Evolutionary conservation across 805 yeast genomes (phyloP).

Genomic region (Yarrowia bubula): DNA sequence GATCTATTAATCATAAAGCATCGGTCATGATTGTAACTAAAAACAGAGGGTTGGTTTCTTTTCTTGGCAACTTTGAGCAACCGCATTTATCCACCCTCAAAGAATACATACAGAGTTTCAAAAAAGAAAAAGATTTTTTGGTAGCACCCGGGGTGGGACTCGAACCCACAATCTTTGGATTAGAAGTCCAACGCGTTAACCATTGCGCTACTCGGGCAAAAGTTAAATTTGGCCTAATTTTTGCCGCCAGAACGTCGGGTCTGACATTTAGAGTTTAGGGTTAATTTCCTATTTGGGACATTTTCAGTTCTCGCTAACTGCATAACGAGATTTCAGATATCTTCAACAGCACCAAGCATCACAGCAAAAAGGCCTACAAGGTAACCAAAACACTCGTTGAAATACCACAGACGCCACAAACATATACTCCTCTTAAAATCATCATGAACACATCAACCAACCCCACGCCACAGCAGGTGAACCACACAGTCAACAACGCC

Average conservation of each 20-base stretch:
- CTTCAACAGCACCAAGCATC: no score
- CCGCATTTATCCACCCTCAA: no score
- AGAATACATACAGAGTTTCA: not conserved
- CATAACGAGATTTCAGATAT: no score
- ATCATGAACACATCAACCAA: not conserved
- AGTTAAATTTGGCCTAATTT: not conserved
- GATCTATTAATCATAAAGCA: no score
- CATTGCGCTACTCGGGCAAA: slow-evolving; percentile 33
- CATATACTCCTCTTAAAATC: not conserved
- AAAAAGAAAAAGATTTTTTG: not conserved
- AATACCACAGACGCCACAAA: no score
- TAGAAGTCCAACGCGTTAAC: slow-evolving; percentile 32
- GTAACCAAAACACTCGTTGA: no score
- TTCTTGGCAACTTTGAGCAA: no score
- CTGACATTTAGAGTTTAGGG: not conserved
- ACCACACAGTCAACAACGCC: slow-evolving; percentile 26
- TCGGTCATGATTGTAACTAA: no score
- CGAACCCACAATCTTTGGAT: slow-evolving; percentile 37
- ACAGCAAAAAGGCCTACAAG: no score
- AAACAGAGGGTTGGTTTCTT: no score
- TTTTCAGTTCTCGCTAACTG: not conserved
- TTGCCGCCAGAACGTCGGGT: not conserved
- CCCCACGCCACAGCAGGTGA: not conserved
- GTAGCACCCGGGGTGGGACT: slow-evolving; percentile 35
- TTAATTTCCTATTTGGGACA: not conserved